These are phyloP conservation scores for Turnera subulata DNA, from an alignment of 345 rosid genomes.

Conservation along the genomic window DNA sequence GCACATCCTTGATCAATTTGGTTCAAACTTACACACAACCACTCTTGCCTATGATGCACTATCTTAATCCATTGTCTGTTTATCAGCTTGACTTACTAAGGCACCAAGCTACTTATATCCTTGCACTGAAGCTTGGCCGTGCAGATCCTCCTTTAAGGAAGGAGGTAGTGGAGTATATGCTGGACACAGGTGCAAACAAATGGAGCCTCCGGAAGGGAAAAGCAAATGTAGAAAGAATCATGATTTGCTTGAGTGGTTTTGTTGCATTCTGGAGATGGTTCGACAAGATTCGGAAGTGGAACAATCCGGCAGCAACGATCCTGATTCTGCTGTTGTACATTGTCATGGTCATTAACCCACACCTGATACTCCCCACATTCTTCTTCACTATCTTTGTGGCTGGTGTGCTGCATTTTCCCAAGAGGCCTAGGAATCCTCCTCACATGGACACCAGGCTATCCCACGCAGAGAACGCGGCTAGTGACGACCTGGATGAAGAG, in stretches of 20 bases:
- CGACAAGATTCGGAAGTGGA: conserved; percentile 1
- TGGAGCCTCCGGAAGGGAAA: conserved; percentile 10
- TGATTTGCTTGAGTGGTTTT: conserved; percentile 4
- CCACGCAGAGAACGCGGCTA: conserved; percentile 21
- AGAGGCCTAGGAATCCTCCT: conserved; percentile 42
- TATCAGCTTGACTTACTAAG: conserved; percentile 36
- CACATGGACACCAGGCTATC: conserved; percentile 44
- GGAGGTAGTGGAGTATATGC: conserved; percentile 15
- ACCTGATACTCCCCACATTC: conserved; percentile 24
- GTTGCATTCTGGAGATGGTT: conserved; percentile 3
- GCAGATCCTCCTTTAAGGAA: conserved; percentile 7
- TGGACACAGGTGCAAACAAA: conserved; percentile 3
- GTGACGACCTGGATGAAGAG: conserved; percentile 47
- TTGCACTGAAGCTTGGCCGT: conserved; percentile 28
- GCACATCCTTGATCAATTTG: conserved; percentile 30
- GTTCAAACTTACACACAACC: conserved; percentile 34
- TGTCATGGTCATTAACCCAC: conserved; percentile 36
- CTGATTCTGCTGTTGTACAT: conserved; percentile 23
- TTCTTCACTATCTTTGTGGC: conserved; percentile 40
- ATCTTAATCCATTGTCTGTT: conserved; percentile 31
- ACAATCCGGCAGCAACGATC: not conserved
- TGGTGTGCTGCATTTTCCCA: conserved; percentile 37
- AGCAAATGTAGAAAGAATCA: conserved; percentile 7
- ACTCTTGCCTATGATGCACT: conserved; percentile 41
- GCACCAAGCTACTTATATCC: conserved; percentile 36